Evolutionary conservation across 805 yeast species (phyloP).

Genomic region (Candida palmyrensis): DNA sequence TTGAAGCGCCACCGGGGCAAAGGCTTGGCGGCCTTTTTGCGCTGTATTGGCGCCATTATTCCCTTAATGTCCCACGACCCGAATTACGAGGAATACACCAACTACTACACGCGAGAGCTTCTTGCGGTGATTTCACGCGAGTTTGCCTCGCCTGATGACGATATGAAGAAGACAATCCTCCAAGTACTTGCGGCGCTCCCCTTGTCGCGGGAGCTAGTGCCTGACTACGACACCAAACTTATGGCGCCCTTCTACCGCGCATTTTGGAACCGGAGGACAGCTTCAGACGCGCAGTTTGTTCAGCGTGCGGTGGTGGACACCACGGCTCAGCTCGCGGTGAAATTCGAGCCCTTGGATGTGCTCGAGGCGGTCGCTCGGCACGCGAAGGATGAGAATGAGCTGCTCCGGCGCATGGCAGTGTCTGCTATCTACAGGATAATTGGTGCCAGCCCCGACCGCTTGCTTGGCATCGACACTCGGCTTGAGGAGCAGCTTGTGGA

Average conservation of each 20-base stretch:
- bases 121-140: slow-evolving; percentile 65
- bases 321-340: slow-evolving; percentile 59
- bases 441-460: slow-evolving; percentile 23
- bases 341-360: slow-evolving; percentile 59
- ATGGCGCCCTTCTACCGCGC: slow-evolving; percentile 57
- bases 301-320: slow-evolving; percentile 65
- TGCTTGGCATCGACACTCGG: slow-evolving; percentile 54
- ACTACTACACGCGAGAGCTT: slow-evolving; percentile 71
- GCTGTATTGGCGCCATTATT: slow-evolving; percentile 72
- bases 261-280: slow-evolving; percentile 82
- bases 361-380: slow-evolving; percentile 52
- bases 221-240: slow-evolving; percentile 45
- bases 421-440: slow-evolving; percentile 62
- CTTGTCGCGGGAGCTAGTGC: slow-evolving; percentile 51
- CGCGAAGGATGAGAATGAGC: slow-evolving; percentile 80
- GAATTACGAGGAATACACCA: slow-evolving; percentile 61
- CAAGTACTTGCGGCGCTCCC: slow-evolving; percentile 65
- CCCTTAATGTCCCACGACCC: slow-evolving; percentile 70
- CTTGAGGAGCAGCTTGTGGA: slow-evolving; percentile 69
- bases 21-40: slow-evolving; percentile 67
- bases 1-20: slow-evolving; percentile 73
- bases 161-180: slow-evolving; percentile 72
- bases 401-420: slow-evolving; percentile 71
- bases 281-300: slow-evolving; percentile 53
- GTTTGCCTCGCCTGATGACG: slow-evolving; percentile 79